phyloP scores from a whole-genome alignment of 129 eudicot species.

The Heracleum sosnowskyi region DNA sequence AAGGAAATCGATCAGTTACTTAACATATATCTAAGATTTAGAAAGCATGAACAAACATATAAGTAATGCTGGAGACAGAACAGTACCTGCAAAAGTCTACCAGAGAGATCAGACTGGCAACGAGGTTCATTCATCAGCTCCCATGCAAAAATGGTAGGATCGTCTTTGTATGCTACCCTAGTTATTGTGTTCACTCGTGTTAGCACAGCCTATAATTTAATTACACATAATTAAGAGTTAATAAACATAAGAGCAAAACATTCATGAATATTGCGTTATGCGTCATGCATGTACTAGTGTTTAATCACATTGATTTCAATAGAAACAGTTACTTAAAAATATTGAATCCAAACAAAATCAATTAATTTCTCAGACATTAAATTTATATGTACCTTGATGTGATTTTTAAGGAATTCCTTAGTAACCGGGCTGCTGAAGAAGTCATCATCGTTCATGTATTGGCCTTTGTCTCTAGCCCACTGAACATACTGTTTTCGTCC shows the following conservation, averaged over 20 bases:
- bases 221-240: neutral
- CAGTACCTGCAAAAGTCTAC: conserved; percentile 5
- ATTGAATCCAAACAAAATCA: too few species aligned
- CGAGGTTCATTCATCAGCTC: conserved; percentile 20
- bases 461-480: conserved; percentile 18
- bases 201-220: conserved; percentile 6
- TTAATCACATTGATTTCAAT: too few species aligned
- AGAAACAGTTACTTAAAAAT: too few species aligned
- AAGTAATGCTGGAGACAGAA: too few species aligned
- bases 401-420: conserved; percentile 7
- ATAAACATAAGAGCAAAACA: neutral
- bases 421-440: conserved; percentile 6
- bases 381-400: conserved; percentile 5
- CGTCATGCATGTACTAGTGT: too few species aligned
- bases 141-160: conserved; percentile 18
- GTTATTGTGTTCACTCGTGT: conserved; percentile 14
- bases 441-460: conserved; percentile 11
- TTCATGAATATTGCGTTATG: too few species aligned
- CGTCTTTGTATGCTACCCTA: conserved; percentile 11
- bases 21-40: too few species aligned
- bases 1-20: too few species aligned
- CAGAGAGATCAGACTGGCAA: conserved; percentile 8
- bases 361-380: too few species aligned
- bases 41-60: too few species aligned
- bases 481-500: conserved; percentile 18